Evolutionary conservation across 495 filamentous ascomycete genomes (phyloP).

Genomic region (Neurospora tetrasperma): DNA sequence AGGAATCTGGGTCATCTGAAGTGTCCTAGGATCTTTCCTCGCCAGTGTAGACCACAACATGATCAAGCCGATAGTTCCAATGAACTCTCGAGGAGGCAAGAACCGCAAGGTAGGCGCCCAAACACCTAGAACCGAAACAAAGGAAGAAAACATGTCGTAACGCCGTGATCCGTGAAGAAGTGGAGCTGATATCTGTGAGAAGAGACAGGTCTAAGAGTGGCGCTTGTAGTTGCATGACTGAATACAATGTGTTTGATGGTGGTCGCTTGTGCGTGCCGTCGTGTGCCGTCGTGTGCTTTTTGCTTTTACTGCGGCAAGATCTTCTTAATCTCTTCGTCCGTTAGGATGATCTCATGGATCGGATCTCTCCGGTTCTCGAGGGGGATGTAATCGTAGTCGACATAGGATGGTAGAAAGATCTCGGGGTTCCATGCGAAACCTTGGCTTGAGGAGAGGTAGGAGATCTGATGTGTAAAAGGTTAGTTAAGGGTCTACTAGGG

Average conservation of each 20-base stretch:
- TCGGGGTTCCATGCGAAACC: constrained; percentile 66
- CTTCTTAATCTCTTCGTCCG: constrained; percentile 50
- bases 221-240: not conserved
- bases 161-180: not conserved
- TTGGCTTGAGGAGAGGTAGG: constrained; percentile 57
- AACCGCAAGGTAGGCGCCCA: not conserved
- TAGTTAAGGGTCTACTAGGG: not conserved
- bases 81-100: not conserved
- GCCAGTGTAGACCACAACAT: not conserved
- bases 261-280: not conserved
- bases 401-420: constrained; percentile 47
- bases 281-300: not conserved
- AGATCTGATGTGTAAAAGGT: constrained; percentile 40
- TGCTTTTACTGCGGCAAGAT: constrained; percentile 40
- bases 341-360: constrained; percentile 55
- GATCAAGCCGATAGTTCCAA: not conserved
- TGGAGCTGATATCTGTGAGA: constrained; percentile 3
- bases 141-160: not conserved
- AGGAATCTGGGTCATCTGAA: not conserved
- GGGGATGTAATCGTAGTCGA: constrained; percentile 46
- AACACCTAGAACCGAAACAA: not conserved
- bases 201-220: not conserved
- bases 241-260: not conserved
- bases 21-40: not conserved
- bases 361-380: constrained; percentile 58